Conservation (phyloP, 2,329 filamentous ascomycete species). For the Colletotrichum camelliae region DNA sequence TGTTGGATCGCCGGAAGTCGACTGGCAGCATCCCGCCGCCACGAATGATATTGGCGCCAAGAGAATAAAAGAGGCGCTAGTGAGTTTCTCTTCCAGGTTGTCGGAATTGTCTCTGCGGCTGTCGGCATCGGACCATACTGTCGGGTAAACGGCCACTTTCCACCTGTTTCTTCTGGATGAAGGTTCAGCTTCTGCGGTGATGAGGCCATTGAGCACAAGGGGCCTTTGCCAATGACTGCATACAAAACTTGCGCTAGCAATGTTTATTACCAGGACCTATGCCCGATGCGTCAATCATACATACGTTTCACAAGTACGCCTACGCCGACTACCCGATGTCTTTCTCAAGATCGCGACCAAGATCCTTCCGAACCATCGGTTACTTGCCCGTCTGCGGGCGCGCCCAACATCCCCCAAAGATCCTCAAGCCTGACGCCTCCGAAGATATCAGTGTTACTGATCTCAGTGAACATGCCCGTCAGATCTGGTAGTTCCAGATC, state of each 20-base stretch:
- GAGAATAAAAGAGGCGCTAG: not conserved
- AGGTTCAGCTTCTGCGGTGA: not conserved
- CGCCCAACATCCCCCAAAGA: not conserved
- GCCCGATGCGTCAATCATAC: not conserved
- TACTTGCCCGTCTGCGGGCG: not conserved
- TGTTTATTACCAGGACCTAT: not conserved
- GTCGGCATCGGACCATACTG: not conserved
- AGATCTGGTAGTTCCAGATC: slow-evolving; percentile 8
- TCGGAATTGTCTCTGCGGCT: not conserved
- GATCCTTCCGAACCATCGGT: not conserved
- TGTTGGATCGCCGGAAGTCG: not conserved
- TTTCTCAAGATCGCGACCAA: not conserved
- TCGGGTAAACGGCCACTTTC: not conserved
- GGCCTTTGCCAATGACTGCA: not conserved
- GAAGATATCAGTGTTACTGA: slow-evolving; percentile 4
- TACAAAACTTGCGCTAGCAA: not conserved
- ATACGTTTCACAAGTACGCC: not conserved
- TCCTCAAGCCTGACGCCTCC: not conserved
- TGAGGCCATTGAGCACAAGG: not conserved
- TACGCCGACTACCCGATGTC: not conserved
- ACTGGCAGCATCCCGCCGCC: not conserved
- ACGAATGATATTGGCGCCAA: not conserved
- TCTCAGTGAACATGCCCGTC: slow-evolving; percentile 10
- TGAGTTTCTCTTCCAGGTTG: not conserved
- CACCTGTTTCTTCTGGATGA: not conserved